phyloP scores from a whole-genome alignment of 2,329 filamentous ascomycete species.

The Scopulariopsis brevicaulis region DNA sequence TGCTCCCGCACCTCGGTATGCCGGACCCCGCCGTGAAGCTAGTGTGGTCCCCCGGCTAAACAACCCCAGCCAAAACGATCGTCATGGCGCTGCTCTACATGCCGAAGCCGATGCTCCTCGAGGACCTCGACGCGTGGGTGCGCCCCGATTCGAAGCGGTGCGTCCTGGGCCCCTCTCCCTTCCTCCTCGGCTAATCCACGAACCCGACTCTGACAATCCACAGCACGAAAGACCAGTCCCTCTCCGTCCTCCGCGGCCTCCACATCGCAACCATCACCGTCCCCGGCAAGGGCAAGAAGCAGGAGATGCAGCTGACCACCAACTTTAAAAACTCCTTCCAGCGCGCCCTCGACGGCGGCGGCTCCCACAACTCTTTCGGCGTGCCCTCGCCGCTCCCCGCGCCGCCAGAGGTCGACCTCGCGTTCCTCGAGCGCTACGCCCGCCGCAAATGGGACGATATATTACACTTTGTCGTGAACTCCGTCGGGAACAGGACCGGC shows the following conservation, averaged over 20 bases:
- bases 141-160: conserved; percentile 45
- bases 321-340: conserved; percentile 79
- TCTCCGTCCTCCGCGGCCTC: conserved; percentile 72
- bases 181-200: background rate
- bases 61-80: conserved; percentile 69
- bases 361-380: conserved; percentile 79
- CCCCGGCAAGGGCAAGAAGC: conserved; percentile 48
- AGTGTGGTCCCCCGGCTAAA: background rate
- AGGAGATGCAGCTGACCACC: conserved; percentile 64
- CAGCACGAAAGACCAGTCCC: conserved; percentile 72
- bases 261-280: conserved; percentile 67
- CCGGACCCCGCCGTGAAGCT: background rate
- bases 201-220: background rate
- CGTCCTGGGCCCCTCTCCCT: background rate
- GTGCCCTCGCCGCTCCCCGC: conserved; percentile 61
- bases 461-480: conserved; percentile 85
- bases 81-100: conserved; percentile 95
- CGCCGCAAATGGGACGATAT: conserved; percentile 91
- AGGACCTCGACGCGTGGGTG: conserved; percentile 79
- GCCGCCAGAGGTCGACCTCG: conserved; percentile 51
- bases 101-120: conserved; percentile 65
- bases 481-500: conserved; percentile 42
- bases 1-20: conserved; percentile 83
- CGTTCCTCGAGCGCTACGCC: conserved; percentile 75
- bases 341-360: conserved; percentile 77